Percentiles rank a stretch among this genome's conserved stretches.
Conservation (phyloP, 148 eudicot species). For the Camellia granthamiana region DNA sequence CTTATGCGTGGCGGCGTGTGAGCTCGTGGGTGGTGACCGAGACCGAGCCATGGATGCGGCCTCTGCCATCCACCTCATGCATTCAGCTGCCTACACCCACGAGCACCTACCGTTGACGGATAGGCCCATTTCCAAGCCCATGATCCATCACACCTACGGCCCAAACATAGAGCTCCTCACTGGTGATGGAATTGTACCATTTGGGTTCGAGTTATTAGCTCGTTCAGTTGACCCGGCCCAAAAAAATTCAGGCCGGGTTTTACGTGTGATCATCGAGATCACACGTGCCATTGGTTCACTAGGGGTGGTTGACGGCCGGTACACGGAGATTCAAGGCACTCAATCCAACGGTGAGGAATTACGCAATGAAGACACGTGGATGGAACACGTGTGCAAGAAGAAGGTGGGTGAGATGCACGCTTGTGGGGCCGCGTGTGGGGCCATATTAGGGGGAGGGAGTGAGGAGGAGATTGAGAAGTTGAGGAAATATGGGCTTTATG, state of each 20-base stretch:
- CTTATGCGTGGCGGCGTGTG: constrained; percentile 48
- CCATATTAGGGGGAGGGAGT: constrained; percentile 9
- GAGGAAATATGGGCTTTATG: constrained; percentile 33
- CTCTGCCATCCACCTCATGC: constrained; percentile 41
- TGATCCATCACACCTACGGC: not conserved
- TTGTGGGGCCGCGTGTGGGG: constrained; percentile 6
- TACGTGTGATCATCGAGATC: constrained; percentile 36
- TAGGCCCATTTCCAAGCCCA: constrained; percentile 10
- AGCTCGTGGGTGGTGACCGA: constrained; percentile 46
- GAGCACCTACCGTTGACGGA: constrained; percentile 13
- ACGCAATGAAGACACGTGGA: not conserved
- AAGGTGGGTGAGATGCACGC: constrained; percentile 11
- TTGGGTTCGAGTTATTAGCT: constrained; percentile 12
- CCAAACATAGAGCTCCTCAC: constrained; percentile 34
- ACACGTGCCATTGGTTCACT: constrained; percentile 37
- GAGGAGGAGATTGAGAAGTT: constrained; percentile 8
- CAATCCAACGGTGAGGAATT: not conserved
- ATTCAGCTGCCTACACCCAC: constrained; percentile 38
- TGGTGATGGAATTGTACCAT: constrained; percentile 22
- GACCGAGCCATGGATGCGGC: constrained; percentile 42
- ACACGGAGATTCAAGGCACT: not conserved
- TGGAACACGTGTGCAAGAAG: not conserved
- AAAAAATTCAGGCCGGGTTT: constrained; percentile 20
- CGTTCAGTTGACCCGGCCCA: not conserved
- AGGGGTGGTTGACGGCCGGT: constrained; percentile 32